phyloP scores from a whole-genome alignment of 2,329 filamentous ascomycete species.

The Fusarium irregulare region DNA sequence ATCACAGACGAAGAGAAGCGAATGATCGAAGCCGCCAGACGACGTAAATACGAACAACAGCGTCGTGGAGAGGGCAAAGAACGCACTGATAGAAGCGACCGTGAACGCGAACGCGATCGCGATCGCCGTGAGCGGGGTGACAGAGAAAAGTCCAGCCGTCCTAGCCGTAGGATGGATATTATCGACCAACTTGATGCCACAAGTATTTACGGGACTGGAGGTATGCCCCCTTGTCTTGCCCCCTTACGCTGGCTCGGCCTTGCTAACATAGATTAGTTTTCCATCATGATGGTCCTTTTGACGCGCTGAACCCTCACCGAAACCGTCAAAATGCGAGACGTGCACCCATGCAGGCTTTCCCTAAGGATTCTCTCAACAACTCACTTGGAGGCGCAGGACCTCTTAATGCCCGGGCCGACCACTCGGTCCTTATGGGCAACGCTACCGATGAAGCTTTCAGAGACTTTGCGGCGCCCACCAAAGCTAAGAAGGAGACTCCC shows the following conservation, averaged over 20 bases:
- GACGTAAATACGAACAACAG: slow-evolving; percentile 45
- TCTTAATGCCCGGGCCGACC: slow-evolving; percentile 81
- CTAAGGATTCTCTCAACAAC: slow-evolving; percentile 92
- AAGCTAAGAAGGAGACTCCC: slow-evolving; percentile 55
- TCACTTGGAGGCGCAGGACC: slow-evolving; percentile 88
- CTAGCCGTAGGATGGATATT: slow-evolving; percentile 75
- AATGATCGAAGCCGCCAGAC: slow-evolving; percentile 52
- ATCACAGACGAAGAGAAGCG: slow-evolving; percentile 65
- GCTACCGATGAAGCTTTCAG: slow-evolving; percentile 85
- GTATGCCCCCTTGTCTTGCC: slow-evolving; percentile 64
- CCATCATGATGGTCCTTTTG: slow-evolving; percentile 97
- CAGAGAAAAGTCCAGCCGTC: slow-evolving; percentile 61
- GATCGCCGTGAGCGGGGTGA: slow-evolving; percentile 50
- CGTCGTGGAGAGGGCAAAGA: slow-evolving; percentile 41
- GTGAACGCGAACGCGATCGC: slow-evolving; percentile 50
- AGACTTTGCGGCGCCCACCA: slow-evolving; percentile 70
- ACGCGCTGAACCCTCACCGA: slow-evolving; percentile 93
- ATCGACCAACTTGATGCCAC: slow-evolving; percentile 98
- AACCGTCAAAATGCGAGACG: slow-evolving; percentile 85
- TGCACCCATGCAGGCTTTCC: slow-evolving; percentile 96
- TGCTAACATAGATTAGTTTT: slow-evolving; percentile 73
- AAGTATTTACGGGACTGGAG: slow-evolving; percentile 91
- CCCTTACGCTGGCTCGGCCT: not conserved
- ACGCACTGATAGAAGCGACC: slow-evolving; percentile 46
- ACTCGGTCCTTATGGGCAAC: slow-evolving; percentile 86